These are phyloP conservation scores for Fusarium sp. DNA, from an alignment of 2,329 filamentous ascomycete species.

Conservation along the genomic window DNA sequence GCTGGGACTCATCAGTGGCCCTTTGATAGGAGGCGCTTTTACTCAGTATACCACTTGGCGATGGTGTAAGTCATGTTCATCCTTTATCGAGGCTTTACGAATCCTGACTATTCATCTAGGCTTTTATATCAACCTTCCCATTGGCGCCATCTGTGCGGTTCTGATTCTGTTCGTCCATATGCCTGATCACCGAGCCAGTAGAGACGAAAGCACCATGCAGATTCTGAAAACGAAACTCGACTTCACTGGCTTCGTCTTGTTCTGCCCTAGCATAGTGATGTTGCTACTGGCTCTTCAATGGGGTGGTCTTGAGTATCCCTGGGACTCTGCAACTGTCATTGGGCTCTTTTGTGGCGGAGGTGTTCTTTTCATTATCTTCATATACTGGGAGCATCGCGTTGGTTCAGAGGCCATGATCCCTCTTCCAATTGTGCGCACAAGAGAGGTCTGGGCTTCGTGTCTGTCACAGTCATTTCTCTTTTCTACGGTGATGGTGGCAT, in stretches of 20 bases:
- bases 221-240: conserved; percentile 51
- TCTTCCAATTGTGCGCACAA: conserved; percentile 53
- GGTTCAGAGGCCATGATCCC: conserved; percentile 62
- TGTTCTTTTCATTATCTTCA: conserved; percentile 52
- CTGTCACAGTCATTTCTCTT: conserved; percentile 55
- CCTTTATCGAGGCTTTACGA: not conserved
- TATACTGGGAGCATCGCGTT: conserved; percentile 54
- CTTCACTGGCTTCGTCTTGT: conserved; percentile 53
- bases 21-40: conserved; percentile 56
- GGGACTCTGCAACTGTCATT: conserved; percentile 55
- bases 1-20: conserved; percentile 57
- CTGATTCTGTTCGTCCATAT: conserved; percentile 47
- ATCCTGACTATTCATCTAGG: conserved; percentile 37
- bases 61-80: conserved; percentile 49
- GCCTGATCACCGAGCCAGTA: conserved; percentile 45
- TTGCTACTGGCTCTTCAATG: conserved; percentile 63
- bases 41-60: conserved; percentile 54
- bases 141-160: conserved; percentile 50
- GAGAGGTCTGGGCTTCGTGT: conserved; percentile 54
- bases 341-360: conserved; percentile 56
- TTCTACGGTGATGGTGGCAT: conserved; percentile 53
- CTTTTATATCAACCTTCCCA: conserved; percentile 59
- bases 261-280: conserved; percentile 58
- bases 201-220: conserved; percentile 15
- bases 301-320: conserved; percentile 58